Evolutionary conservation across 495 filamentous ascomycete genomes (phyloP), one percentile per base, ranked within the genome.

Genomic region (Tuber indicum): DNA sequence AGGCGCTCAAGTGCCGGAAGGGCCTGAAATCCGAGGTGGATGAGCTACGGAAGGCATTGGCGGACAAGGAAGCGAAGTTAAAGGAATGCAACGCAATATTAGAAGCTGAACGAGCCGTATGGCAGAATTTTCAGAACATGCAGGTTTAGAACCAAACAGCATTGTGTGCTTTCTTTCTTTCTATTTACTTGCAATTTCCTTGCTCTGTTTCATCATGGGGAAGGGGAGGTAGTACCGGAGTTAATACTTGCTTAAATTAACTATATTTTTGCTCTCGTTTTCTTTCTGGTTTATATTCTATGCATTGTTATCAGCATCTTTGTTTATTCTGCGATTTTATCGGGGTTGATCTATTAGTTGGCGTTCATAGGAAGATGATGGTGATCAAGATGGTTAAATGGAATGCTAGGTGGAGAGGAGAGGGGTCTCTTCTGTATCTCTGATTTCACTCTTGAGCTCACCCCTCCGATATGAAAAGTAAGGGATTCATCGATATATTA

Each of bases 21-120:
- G 77, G 77, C 3, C 71, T 80, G 23, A 80, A 80, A 45, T 77
- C 77, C 26, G 78, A 80, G 47, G 78, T 80, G 7, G 77, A 80
- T 23, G 79, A 70, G 71, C 43, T 80, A 72, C 75, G 71, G 58
- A 80, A 74, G 62, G 78, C 75, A 45, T 72, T 80, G 45, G 58
- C 75, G 47, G 71, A 80, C 32, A 80, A 80, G 71, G 78, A 80
- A 66, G 79, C 75, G 26, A 74, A 80, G n/a, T 62, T 80, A 42
- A 76, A 80, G n/a, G 78, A 80, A 46, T 80, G 79, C 47, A 80
- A 76, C 45, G 78, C 77, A 21, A 80, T 80, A n/a, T 74, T 80
- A 41, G 78, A 80, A 39, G 66, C 73, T 1, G 78, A 80, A 70
- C 47, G 78, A 76, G 77, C 71, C 32, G 77, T 78, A 44, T 80